These are phyloP conservation scores for Falciphora oryzae DNA, from an alignment of 2,329 filamentous ascomycete species.

Conservation along the genomic window DNA sequence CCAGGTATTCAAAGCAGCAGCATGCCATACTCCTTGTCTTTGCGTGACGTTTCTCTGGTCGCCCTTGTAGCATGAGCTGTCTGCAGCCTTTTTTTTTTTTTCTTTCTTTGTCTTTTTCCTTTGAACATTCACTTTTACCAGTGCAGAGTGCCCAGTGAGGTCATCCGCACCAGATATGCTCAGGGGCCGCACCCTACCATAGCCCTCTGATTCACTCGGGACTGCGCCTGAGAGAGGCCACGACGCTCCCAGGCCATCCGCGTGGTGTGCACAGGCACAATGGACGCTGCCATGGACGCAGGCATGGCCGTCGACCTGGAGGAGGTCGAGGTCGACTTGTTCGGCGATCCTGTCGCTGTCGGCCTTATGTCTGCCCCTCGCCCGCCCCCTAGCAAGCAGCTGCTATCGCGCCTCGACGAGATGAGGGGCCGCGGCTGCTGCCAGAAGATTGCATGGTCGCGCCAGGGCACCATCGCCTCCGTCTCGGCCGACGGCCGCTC, in stretches of 20 bases:
- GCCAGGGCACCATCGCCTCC: slow-evolving; percentile 75
- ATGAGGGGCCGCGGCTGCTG: slow-evolving; percentile 70
- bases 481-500: slow-evolving; percentile 66
- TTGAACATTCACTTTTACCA: no score
- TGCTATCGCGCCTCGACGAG: slow-evolving; percentile 71
- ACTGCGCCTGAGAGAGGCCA: not conserved
- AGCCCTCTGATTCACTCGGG: not conserved
- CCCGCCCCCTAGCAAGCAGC: slow-evolving; percentile 54
- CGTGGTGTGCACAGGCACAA: slow-evolving; percentile 18
- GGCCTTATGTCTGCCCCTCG: slow-evolving; percentile 42
- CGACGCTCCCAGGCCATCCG: not conserved
- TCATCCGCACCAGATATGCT: no score
- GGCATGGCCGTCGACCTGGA: slow-evolving; percentile 65
- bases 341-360: slow-evolving; percentile 29
- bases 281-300: slow-evolving; percentile 44
- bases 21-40: not conserved
- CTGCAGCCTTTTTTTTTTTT: no score
- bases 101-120: no score
- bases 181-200: not conserved
- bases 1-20: not conserved
- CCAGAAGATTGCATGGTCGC: slow-evolving; percentile 83
- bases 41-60: not conserved
- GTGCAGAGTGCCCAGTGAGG: no score
- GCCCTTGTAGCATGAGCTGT: not conserved
- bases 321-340: slow-evolving; percentile 57